Base-by-base conservation (phyloP, 139 green algal species). In the Microglena sp. region DNA sequence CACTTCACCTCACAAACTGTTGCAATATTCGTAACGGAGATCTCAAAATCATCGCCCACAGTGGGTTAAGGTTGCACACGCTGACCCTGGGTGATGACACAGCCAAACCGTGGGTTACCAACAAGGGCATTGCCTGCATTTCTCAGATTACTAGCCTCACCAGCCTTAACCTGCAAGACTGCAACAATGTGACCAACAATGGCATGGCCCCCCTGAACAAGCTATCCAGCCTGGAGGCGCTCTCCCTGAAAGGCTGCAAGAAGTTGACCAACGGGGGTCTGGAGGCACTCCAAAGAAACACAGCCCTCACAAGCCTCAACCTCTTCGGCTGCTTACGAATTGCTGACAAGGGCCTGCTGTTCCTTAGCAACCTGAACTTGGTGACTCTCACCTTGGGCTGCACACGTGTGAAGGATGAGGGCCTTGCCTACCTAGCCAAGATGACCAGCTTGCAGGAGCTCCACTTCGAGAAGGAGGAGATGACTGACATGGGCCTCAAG, bases 1-100 rank as follows among this genome's bases (percentile, higher is more conserved):
- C 36, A 4, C 68, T 80, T 22, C 73, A 80, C 53, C 58, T 65
- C 21, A 65, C 58, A 11, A 53, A 53, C 58, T 65, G 58, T 34
- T 21, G 8, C 58, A 54, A 72, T 33, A 55, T 80, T 15, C 68
- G 73, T 36, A 80, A 80, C 54, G 46, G 64, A 3, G 68, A 75
- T 64, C 73, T 80, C 31, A 26, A 61, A 15, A 31, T 75, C 22
- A 61, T 80, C 1, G 57, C 63, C 1, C 60, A 45, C 30, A 22
- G 33, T 2, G 26, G 61, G 34, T 2, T 73, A 0, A 28, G 32
- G 1, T 60, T 80, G 54, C 54, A 74, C 33, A 74, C 64, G 22
- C 74, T 80, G 5, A 80, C 69, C 24, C 36, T 80, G 4, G 74
- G 74, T 2, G 74, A 80, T 32, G 68, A 80, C 60, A 45, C 64